Conservation (phyloP, 73 alveolate genomes). For the Blepharisma japonicum region DNA sequence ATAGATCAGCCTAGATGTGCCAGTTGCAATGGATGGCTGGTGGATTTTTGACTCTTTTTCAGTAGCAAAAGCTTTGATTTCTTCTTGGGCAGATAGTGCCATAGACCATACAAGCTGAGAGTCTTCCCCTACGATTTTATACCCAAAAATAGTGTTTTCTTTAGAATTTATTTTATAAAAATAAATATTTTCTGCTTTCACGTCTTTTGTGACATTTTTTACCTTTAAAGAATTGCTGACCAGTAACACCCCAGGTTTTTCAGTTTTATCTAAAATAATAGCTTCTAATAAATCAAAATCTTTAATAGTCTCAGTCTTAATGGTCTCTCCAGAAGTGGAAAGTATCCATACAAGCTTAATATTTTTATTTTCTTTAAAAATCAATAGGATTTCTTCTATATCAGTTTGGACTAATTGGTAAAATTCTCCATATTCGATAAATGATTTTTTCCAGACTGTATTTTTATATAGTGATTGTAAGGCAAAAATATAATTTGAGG, state of each 20-base stretch:
- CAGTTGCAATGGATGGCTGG: slow-evolving; percentile 20
- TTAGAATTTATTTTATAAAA: background rate
- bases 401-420: background rate
- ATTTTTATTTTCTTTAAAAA: background rate
- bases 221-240: background rate
- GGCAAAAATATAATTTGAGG: background rate
- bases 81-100: background rate
- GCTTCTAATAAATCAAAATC: background rate
- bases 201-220: background rate
- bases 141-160: background rate
- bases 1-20: slow-evolving; percentile 34
- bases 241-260: background rate
- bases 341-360: background rate
- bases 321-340: background rate
- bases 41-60: background rate
- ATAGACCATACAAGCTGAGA: background rate
- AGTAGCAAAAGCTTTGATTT: background rate
- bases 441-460: background rate
- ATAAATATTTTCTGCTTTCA: background rate
- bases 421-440: background rate
- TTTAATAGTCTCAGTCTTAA: background rate
- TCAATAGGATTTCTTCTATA: background rate
- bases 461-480: background rate
- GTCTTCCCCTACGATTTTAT: background rate
- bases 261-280: background rate